Base-by-base conservation (phyloP, 2,329 filamentous ascomycete genomes). In the Dothidotthia symphoricarpi region DNA sequence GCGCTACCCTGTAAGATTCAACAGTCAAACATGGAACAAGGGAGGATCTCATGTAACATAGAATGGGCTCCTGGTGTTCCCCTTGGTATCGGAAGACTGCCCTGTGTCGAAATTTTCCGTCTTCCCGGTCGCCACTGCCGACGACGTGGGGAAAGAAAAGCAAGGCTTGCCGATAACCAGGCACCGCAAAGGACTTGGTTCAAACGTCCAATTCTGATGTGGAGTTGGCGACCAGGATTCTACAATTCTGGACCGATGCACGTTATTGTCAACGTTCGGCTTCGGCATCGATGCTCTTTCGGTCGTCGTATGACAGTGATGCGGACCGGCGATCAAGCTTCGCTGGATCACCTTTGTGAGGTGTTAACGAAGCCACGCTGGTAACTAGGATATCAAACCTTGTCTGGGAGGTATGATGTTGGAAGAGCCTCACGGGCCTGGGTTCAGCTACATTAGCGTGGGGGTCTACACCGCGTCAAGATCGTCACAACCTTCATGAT, bases 81-180 rank as follows among this genome's bases (percentile, higher is more conserved):
- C 9, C 15, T 33, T 28, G 19, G 12, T 14, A 28, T 31, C 9
- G 36, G 41, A 36, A 31, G 19, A 16, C 10, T 16, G 30, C 17
- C 28, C 24, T 34, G 28, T 17, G 28, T 30, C 31, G 14, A 19
- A 24, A 29, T 36, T 26, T 43, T 42, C 32, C 29, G 35, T 31
- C 34, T 37, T 39, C 37, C 32, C 34, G 42, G 29, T 46, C 36
- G 55, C 47, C 44, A 39, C 43, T 34, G 41, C 24, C 38, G 43
- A 37, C 42, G 47, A 55, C 59, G 59, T 62, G 61, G 59, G 61
- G 59, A 49, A 47, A 32, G 28, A 34, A 32, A 17, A 34, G 29
- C 31, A 17, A 38, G 47, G 46, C 55, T 45, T 49, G 51, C 44
- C 41, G 49, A 46, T 33, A 43, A 54, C 60, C 59, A 66, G 59